Evolutionary conservation across 371 early-diverging fungal genomes (phyloP).

Genomic region (Dinochytrium kinnereticum): DNA sequence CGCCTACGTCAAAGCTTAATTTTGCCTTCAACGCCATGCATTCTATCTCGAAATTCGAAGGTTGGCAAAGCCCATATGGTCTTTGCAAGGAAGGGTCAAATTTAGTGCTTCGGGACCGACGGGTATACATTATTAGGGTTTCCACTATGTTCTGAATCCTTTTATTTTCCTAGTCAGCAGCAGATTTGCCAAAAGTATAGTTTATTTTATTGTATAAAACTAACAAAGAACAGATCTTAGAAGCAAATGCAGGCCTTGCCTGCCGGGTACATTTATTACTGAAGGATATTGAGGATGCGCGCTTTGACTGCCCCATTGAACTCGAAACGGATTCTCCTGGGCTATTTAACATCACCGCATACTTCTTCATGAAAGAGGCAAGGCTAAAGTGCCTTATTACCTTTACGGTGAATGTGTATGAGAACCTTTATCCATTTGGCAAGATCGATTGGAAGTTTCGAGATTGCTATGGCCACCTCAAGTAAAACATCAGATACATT

Average conservation of each 20-base stretch:
- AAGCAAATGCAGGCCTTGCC: neutral
- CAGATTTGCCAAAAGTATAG: neutral
- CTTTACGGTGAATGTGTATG: neutral
- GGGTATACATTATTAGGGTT: too few species aligned
- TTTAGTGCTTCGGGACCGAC: too few species aligned
- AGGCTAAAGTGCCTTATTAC: neutral
- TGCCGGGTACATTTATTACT: neutral
- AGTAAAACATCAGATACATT: neutral
- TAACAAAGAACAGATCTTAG: neutral
- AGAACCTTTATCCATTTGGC: neutral
- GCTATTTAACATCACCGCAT: neutral
- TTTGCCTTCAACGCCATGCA: too few species aligned
- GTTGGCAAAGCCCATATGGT: too few species aligned
- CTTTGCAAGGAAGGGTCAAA: too few species aligned
- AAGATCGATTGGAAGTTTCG: neutral
- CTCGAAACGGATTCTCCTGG: neutral
- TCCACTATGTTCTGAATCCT: too few species aligned
- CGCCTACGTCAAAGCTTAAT: too few species aligned
- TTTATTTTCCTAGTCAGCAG: neutral
- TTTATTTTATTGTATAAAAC: neutral
- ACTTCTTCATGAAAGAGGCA: neutral
- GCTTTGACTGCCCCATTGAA: neutral
- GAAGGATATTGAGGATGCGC: constrained; percentile 7
- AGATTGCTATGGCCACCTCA: neutral
- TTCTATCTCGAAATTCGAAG: too few species aligned